Percentiles rank a stretch among this genome's conserved stretches.
Conservation (phyloP, 2,329 filamentous ascomycete genomes). For the Botrytis tulipae region DNA sequence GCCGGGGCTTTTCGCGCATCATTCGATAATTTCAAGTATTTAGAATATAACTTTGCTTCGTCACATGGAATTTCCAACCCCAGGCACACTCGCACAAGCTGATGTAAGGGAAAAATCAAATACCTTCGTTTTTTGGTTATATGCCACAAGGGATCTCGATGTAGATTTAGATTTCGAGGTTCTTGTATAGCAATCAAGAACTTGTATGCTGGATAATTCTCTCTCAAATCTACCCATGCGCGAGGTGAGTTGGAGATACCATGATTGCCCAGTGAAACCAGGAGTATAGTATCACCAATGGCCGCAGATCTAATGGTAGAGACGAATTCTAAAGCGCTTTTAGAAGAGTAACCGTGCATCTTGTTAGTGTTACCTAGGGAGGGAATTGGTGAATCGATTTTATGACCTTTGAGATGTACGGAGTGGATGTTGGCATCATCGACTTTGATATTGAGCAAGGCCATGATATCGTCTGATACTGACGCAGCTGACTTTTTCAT, state of each 20-base stretch:
- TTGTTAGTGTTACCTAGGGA: background rate
- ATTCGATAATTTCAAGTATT: background rate
- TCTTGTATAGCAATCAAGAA: background rate
- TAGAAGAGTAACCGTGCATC: background rate
- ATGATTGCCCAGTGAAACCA: background rate
- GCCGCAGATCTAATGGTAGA: background rate
- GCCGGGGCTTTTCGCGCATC: background rate
- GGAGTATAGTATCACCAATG: background rate
- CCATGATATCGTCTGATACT: background rate
- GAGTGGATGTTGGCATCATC: background rate
- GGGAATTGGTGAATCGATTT: background rate
- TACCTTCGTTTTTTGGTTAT: background rate
- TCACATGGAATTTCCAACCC: background rate
- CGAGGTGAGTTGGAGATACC: background rate
- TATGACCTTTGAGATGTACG: background rate
- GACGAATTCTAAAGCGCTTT: background rate
- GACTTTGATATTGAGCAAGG: background rate
- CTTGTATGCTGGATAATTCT: background rate
- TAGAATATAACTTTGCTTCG: background rate
- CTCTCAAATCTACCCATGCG: background rate
- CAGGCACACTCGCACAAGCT: background rate
- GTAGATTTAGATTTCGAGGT: background rate
- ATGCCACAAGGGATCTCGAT: background rate
- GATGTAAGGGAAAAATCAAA: background rate
- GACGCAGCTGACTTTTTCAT: fast-evolving